Evolutionary conservation across 2,329 filamentous ascomycete genomes (phyloP).

Genomic region (Ceratocystis eucalypticola): DNA sequence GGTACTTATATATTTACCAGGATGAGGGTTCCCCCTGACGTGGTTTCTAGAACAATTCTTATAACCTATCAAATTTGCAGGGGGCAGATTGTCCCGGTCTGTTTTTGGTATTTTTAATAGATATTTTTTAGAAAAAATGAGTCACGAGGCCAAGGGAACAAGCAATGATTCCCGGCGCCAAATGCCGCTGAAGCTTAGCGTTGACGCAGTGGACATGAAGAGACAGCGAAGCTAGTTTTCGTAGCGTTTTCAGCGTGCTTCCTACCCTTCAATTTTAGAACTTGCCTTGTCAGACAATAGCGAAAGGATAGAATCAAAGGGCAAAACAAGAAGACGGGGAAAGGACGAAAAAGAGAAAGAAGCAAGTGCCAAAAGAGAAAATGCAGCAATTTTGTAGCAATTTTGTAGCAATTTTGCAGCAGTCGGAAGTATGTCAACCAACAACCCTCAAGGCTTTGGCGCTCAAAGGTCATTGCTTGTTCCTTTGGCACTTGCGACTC

Average conservation of each 20-base stretch:
- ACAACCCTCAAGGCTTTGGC: not conserved
- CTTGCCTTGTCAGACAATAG: conserved; percentile 10
- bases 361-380: not conserved
- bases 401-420: not conserved
- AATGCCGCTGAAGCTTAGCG: not conserved
- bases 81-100: no score
- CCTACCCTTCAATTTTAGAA: conserved; percentile 1
- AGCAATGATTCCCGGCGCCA: no score
- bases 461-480: not conserved
- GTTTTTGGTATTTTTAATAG: no score
- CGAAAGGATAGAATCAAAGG: no score
- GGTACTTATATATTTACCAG: no score
- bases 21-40: no score
- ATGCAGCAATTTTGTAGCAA: not conserved
- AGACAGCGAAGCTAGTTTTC: not conserved
- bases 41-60: no score
- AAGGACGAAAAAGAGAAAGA: not conserved
- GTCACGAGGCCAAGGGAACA: no score
- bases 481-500: no score
- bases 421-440: not conserved
- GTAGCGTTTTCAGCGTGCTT: not conserved
- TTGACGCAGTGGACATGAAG: not conserved
- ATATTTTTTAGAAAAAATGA: no score
- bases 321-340: not conserved
- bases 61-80: no score